phyloP scores from a whole-genome alignment of 2,329 filamentous ascomycete species.

The Botrytis byssoidea region DNA sequence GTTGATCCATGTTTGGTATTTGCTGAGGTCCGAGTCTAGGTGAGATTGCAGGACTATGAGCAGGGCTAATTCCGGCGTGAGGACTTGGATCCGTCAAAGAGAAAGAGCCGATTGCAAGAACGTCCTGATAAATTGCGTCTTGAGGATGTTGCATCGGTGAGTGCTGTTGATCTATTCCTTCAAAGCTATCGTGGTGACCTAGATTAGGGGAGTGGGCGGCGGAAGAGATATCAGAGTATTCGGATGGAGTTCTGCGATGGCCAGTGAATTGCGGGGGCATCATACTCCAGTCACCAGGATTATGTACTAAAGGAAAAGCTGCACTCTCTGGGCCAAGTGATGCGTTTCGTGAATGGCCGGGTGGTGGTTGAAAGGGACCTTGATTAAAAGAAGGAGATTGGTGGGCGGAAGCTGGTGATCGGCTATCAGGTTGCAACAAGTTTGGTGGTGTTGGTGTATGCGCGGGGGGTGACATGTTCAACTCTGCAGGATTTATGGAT shows the following conservation, averaged over 20 bases:
- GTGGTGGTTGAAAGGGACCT: slow-evolving; percentile 36
- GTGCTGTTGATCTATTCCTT: slow-evolving; percentile 65
- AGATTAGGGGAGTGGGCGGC: slow-evolving; percentile 82
- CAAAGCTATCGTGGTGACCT: slow-evolving; percentile 74
- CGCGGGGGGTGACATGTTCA: slow-evolving; percentile 48
- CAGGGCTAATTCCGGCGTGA: slow-evolving; percentile 73
- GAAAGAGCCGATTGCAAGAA: slow-evolving; percentile 75
- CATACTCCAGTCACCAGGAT: slow-evolving; percentile 57
- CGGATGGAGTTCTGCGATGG: slow-evolving; percentile 85
- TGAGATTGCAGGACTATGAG: slow-evolving; percentile 68
- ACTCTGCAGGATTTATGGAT: slow-evolving; percentile 46
- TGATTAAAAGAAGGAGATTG: slow-evolving; percentile 38
- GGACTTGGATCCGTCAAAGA: slow-evolving; percentile 67
- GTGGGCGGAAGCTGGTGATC: slow-evolving; percentile 39
- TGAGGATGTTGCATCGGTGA: slow-evolving; percentile 78
- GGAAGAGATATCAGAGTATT: slow-evolving; percentile 87
- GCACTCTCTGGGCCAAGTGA: slow-evolving; percentile 40
- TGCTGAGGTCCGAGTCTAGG: slow-evolving; percentile 59
- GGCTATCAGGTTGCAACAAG: slow-evolving; percentile 35
- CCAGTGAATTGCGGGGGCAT: slow-evolving; percentile 65
- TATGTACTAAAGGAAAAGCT: slow-evolving; percentile 51
- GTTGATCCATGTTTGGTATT: slow-evolving; percentile 51
- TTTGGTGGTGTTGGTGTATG: slow-evolving; percentile 36
- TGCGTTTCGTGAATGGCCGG: slow-evolving; percentile 38
- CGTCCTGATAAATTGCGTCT: slow-evolving; percentile 75